These are phyloP conservation scores for Linum trigynum DNA, from an alignment of 345 rosid genomes.

Conservation along the genomic window DNA sequence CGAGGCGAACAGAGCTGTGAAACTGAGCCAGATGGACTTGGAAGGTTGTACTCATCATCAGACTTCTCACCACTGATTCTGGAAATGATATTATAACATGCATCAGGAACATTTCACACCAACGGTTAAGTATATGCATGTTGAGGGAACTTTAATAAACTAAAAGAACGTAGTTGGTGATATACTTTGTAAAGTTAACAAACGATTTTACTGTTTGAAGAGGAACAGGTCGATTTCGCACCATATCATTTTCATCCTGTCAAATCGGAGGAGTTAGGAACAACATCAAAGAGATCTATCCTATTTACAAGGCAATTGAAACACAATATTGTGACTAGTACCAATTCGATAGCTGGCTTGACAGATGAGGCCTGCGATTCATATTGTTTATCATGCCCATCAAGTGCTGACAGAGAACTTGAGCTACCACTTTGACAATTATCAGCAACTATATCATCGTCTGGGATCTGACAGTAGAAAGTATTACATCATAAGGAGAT, in stretches of 20 bases:
- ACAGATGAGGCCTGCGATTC: slow-evolving; percentile 23
- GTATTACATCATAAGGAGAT: background rate
- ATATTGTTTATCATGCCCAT: slow-evolving; percentile 39
- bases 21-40: slow-evolving; percentile 34
- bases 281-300: slow-evolving; percentile 8
- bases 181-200: slow-evolving; percentile 38
- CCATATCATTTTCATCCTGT: slow-evolving; percentile 46
- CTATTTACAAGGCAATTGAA: slow-evolving; percentile 10
- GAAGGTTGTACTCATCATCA: slow-evolving; percentile 58
- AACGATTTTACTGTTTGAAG: slow-evolving; percentile 29
- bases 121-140: background rate
- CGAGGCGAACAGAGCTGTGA: slow-evolving; percentile 30
- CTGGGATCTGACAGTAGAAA: slow-evolving; percentile 62
- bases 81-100: slow-evolving; percentile 17
- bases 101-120: slow-evolving; percentile 1
- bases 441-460: slow-evolving; percentile 44
- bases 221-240: slow-evolving; percentile 26
- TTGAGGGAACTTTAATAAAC: background rate
- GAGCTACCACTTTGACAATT: slow-evolving; percentile 43
- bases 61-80: slow-evolving; percentile 43
- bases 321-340: slow-evolving; percentile 17
- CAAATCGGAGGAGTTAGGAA: slow-evolving; percentile 19
- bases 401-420: slow-evolving; percentile 38
- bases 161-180: background rate
- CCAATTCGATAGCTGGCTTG: slow-evolving; percentile 31